Conservation (phyloP, 1,284 basidiomycete species). For the Apiotrichum domesticum region DNA sequence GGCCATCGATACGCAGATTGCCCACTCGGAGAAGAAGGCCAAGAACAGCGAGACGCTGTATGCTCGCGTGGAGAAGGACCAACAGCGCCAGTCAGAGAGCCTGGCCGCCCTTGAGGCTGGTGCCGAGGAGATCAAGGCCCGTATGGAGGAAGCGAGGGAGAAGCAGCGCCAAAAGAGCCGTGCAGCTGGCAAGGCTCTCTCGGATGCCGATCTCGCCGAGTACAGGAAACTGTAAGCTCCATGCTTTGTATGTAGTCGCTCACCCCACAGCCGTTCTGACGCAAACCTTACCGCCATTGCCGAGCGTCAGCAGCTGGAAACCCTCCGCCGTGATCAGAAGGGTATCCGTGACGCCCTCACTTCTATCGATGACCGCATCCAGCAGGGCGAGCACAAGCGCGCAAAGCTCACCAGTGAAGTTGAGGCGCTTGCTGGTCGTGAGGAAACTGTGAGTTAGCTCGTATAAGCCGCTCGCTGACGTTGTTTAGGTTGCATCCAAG, state of each 20-base stretch:
- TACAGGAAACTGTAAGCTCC: slow-evolving; percentile 73
- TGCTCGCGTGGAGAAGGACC: slow-evolving; percentile 64
- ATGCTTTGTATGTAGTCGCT: background rate
- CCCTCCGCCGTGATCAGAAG: slow-evolving; percentile 75
- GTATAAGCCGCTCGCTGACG: slow-evolving; percentile 8
- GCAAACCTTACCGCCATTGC: slow-evolving; percentile 72
- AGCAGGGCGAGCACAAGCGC: slow-evolving; percentile 60
- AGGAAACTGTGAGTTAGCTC: slow-evolving; percentile 52
- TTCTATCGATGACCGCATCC: slow-evolving; percentile 55
- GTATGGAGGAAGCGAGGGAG: slow-evolving; percentile 73
- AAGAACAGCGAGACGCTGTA: slow-evolving; percentile 61
- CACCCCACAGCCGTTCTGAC: slow-evolving; percentile 20
- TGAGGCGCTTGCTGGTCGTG: slow-evolving; percentile 54
- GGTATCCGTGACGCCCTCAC: slow-evolving; percentile 59
- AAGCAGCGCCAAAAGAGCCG: slow-evolving; percentile 67
- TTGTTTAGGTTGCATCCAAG: background rate
- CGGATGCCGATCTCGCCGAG: slow-evolving; percentile 75
- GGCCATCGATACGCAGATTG: slow-evolving; percentile 75
- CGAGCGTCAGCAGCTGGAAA: slow-evolving; percentile 81
- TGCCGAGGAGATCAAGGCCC: slow-evolving; percentile 60
- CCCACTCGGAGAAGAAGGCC: slow-evolving; percentile 72
- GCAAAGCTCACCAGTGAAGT: slow-evolving; percentile 61
- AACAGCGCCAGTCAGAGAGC: slow-evolving; percentile 59
- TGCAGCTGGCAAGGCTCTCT: slow-evolving; percentile 65
- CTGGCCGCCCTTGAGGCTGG: slow-evolving; percentile 60